These are phyloP conservation scores for Centrapalus pauciflorus DNA, from an alignment of 129 eudicot species.

Conservation along the genomic window DNA sequence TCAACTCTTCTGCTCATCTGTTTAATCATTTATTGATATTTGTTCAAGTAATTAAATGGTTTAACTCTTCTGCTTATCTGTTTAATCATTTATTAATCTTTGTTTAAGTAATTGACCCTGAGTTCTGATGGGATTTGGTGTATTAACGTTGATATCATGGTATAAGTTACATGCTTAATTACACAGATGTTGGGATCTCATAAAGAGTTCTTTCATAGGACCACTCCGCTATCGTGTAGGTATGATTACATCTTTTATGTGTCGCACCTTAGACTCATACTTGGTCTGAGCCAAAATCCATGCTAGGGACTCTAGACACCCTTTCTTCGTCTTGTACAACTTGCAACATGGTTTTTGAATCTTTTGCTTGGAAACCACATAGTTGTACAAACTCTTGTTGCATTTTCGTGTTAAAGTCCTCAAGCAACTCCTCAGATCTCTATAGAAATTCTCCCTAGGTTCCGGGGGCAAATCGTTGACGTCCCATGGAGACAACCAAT, in stretches of 20 bases:
- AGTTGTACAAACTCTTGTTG: constrained; percentile 16
- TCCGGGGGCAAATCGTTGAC: constrained; percentile 17
- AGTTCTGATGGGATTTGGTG: neutral
- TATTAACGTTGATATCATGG: neutral
- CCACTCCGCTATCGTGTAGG: neutral
- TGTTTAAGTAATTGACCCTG: neutral
- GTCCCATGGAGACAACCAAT: constrained; percentile 23
- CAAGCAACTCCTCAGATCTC: constrained; percentile 19
- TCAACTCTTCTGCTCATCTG: too few relatives aligned
- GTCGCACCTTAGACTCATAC: neutral
- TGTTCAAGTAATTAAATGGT: too few relatives aligned
- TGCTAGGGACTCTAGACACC: constrained; percentile 21
- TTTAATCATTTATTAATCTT: too few relatives aligned
- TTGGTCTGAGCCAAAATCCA: constrained; percentile 11
- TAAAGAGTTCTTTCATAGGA: neutral
- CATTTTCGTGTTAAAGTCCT: constrained; percentile 16
- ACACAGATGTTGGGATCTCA: neutral
- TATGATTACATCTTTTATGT: neutral
- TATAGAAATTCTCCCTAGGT: constrained; percentile 16
- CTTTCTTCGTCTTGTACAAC: constrained; percentile 13
- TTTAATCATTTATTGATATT: too few relatives aligned
- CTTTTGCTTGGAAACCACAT: constrained; percentile 1
- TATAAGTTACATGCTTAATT: neutral
- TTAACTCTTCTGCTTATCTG: too few relatives aligned
- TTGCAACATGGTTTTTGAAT: constrained; percentile 21